Evolutionary conservation across 2,329 filamentous ascomycete species (phyloP), one percentile per base, ranked within the genome.

Genomic region (Fusarium sp.): DNA sequence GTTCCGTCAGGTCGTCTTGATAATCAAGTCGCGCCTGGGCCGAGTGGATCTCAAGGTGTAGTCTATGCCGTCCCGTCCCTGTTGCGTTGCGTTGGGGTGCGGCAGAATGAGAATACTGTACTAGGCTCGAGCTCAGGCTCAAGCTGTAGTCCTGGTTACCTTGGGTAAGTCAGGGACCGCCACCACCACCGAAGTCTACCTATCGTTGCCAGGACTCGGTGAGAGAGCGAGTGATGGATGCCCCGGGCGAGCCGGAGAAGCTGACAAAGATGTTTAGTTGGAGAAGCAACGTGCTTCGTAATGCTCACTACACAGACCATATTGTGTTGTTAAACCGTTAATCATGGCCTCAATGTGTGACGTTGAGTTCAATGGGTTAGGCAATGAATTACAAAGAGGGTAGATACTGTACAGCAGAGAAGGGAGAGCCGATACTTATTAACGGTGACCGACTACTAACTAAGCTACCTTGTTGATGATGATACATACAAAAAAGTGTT

Each of bases 11-110:
- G 60, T 50, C 25, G 63, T 65, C 65, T 72, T 71, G 67, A 68
- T 66, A 64, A 71, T 67, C 63, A 50, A 63, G 46, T 57, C 32
- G 44, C 22, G 34, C 46, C 22, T 61, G 49, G 57, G 40, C 56
- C 16, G 44, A 40, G 74, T 76, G 74, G 73, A 65, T 51, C 72
- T 73, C 15, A n/a, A 63, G 63, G 68, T 69, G 66, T 75, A 51
- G 32, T 24, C 47, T n/a, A 16, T 52, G 32, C 24, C 24, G 50
- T 52, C 32, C 32, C 24, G 71, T 73, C 50, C 69, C 52, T 60
- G 71, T 49, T 24, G 20, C 44, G 51, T 49, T 75, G 16, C 24
- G 32, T 24, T 74, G 58, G 64, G 67, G 63, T 63, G 54, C 44
- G 32, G 38, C 53, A 59, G 51, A 64, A 60, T 59, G 47, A 45